A percentile compares a stretch with the other conserved stretches of the same genome.
These are phyloP conservation scores for Rhodotorula sp. DNA, from an alignment of 1,284 basidiomycete genomes.

Conservation along the genomic window DNA sequence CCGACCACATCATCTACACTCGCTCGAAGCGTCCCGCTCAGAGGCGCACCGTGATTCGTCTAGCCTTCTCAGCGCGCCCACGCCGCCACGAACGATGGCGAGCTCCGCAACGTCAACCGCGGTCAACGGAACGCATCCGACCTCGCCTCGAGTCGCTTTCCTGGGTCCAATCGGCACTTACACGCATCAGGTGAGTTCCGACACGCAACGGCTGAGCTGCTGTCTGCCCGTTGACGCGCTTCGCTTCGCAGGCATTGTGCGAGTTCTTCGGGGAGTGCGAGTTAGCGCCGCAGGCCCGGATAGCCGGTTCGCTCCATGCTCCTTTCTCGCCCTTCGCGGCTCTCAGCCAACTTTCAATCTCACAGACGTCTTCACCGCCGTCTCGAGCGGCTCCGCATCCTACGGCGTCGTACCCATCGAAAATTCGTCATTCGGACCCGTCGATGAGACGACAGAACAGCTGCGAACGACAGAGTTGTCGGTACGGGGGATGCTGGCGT, in stretches of 20 bases:
- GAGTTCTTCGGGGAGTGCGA: conserved; percentile 34
- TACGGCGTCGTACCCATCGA: conserved; percentile 43
- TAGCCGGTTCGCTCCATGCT: conserved; percentile 20
- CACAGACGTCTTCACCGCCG: conserved; percentile 40
- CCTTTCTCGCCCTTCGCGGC: too few species aligned
- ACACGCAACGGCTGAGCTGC: background rate
- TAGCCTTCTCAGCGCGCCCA: background rate
- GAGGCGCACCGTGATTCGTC: background rate
- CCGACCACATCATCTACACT: background rate
- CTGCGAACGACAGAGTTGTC: conserved; percentile 28
- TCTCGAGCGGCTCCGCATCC: conserved; percentile 4
- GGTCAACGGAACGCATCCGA: background rate
- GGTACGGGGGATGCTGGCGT: conserved; percentile 25
- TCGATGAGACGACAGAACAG: conserved; percentile 38
- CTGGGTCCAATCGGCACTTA: conserved; percentile 44
- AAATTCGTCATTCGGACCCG: conserved; percentile 43
- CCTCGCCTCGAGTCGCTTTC: conserved; percentile 34
- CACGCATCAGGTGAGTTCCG: conserved; percentile 40
- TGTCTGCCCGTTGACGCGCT: background rate
- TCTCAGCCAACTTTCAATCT: background rate
- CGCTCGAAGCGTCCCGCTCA: background rate
- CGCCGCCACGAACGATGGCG: background rate
- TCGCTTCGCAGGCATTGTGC: conserved; percentile 19
- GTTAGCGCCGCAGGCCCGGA: conserved; percentile 22
- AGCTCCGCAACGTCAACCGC: background rate